Conservation (phyloP, 768 basidiomycete genomes). For the Mycena chlorophos region DNA sequence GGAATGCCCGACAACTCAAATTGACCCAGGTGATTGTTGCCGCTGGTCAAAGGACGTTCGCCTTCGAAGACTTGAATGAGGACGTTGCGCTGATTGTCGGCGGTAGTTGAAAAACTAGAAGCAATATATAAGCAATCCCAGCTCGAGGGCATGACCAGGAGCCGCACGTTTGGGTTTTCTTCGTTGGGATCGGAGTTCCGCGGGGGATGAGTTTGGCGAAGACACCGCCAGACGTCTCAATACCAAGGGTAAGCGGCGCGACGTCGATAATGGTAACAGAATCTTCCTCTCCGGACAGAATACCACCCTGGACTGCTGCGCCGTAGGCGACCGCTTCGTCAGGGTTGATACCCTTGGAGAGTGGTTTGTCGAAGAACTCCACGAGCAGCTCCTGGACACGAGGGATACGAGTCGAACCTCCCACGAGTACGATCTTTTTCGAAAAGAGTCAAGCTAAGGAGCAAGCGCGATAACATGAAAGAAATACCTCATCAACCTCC, state of each 20-base stretch:
- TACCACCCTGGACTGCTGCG: constrained; percentile 68
- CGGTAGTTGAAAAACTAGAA: constrained; percentile 76
- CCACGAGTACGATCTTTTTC: constrained; percentile 49
- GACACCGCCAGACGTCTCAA: constrained; percentile 67
- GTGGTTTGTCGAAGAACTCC: constrained; percentile 71
- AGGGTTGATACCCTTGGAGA: constrained; percentile 66
- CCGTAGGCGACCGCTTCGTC: constrained; percentile 77
- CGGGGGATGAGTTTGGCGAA: constrained; percentile 56
- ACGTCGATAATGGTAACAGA: constrained; percentile 59
- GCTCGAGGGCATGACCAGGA: neutral
- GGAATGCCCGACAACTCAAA: constrained; percentile 91
- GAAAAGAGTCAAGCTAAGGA: neutral
- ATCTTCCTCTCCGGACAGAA: constrained; percentile 58
- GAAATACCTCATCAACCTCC: constrained; percentile 63
- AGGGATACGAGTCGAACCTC: constrained; percentile 74
- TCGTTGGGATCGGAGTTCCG: constrained; percentile 54
- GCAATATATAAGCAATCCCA: too few species aligned
- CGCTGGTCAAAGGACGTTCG: constrained; percentile 84
- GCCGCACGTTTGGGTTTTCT: constrained; percentile 41
- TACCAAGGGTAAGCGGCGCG: constrained; percentile 54
- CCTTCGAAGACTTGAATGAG: constrained; percentile 90
- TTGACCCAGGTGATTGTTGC: constrained; percentile 88
- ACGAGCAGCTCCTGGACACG: constrained; percentile 64
- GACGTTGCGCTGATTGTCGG: constrained; percentile 87
- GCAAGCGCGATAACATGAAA: neutral